Percentiles rank a stretch among this genome's conserved stretches.
Evolutionary conservation across 2,329 filamentous ascomycete genomes (phyloP).

Genomic region (Blastomyces silverae): DNA sequence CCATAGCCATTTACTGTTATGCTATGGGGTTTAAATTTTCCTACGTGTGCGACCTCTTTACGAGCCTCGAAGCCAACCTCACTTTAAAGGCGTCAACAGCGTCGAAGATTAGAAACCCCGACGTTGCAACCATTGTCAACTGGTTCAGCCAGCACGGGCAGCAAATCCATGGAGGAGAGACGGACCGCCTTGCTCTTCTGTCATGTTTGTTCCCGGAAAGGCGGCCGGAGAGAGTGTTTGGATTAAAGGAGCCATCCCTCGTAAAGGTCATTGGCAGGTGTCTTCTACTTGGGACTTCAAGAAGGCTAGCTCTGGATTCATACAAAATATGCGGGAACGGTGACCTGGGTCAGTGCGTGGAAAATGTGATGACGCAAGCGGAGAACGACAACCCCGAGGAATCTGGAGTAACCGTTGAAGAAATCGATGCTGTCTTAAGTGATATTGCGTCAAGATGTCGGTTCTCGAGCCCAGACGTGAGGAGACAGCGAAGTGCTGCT

Average conservation of each 20-base stretch:
- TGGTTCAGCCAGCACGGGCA: slow-evolving; percentile 65
- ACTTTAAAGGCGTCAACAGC: slow-evolving; percentile 31
- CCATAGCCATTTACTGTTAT: slow-evolving; percentile 13
- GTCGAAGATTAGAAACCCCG: slow-evolving; percentile 28
- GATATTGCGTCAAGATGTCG: slow-evolving; percentile 59
- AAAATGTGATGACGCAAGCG: slow-evolving; percentile 56
- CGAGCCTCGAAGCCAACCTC: slow-evolving; percentile 53
- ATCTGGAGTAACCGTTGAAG: slow-evolving; percentile 57
- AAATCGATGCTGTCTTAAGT: slow-evolving; percentile 62
- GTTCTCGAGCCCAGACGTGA: slow-evolving; percentile 63
- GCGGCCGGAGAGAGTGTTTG: slow-evolving; percentile 71
- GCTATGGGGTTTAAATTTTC: slow-evolving; percentile 52
- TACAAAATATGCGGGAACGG: slow-evolving; percentile 55
- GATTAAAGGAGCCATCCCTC: slow-evolving; percentile 55
- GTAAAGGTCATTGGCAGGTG: slow-evolving; percentile 61
- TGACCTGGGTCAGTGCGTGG: slow-evolving; percentile 67
- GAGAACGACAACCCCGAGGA: slow-evolving; percentile 40
- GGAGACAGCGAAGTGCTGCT: slow-evolving; percentile 35
- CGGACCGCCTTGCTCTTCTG: slow-evolving; percentile 58
- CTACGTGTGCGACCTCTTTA: slow-evolving; percentile 67
- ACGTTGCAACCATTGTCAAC: slow-evolving; percentile 45
- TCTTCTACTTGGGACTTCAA: slow-evolving; percentile 57
- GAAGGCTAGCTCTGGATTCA: slow-evolving; percentile 54
- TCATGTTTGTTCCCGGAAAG: slow-evolving; percentile 70
- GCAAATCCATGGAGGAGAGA: slow-evolving; percentile 51